Conservation (phyloP, 345 rosid genomes). For the Eucalyptus curtisii region DNA sequence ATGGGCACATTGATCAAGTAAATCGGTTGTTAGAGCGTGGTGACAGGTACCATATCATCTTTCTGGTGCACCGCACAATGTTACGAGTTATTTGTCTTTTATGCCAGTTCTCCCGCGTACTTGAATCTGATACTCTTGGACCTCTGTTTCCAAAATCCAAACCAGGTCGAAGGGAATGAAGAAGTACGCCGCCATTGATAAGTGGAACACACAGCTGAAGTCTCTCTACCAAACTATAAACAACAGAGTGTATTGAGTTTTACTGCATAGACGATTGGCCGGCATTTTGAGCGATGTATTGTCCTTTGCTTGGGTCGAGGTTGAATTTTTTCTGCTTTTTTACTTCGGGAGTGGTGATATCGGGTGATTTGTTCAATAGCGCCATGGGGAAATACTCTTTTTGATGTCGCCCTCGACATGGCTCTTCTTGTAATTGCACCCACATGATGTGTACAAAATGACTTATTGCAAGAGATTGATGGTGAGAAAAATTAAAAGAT, state of each 20-base stretch:
- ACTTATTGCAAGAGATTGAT: neutral
- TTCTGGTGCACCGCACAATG: neutral
- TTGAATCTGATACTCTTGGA: neutral
- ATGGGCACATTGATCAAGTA: constrained; percentile 97
- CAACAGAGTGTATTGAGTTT: constrained; percentile 48
- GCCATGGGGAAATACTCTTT: neutral
- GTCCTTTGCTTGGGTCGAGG: neutral
- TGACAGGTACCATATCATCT: constrained; percentile 32
- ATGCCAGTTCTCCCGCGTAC: neutral
- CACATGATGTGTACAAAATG: neutral
- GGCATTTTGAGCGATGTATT: neutral
- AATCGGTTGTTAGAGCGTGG: constrained; percentile 85
- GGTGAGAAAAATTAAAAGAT: neutral
- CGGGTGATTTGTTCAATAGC: neutral
- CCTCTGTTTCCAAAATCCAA: neutral
- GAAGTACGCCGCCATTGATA: constrained; percentile 77
- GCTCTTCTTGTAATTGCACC: neutral
- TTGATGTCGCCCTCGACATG: neutral
- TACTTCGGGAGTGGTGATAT: neutral
- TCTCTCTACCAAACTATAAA: constrained; percentile 56
- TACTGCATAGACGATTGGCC: neutral
- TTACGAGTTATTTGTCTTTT: neutral
- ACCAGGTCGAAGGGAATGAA: constrained; percentile 90
- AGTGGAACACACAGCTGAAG: constrained; percentile 91
- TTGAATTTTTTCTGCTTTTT: neutral